phyloP scores from a whole-genome alignment of 768 basidiomycete species.

The Ramaria sp. region DNA sequence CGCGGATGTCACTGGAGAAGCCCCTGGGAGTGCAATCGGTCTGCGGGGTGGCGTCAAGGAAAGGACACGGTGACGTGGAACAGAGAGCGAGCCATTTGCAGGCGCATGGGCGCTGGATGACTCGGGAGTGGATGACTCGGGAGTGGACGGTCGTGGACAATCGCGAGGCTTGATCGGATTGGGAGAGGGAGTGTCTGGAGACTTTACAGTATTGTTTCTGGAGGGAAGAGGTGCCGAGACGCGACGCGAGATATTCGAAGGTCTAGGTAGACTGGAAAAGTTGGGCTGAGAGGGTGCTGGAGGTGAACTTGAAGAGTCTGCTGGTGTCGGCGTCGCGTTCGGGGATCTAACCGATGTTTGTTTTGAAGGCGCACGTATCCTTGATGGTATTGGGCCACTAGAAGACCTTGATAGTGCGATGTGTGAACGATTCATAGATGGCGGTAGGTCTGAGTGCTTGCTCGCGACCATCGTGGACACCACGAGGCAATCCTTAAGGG shows the following conservation, averaged over 20 bases:
- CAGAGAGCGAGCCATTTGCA: neutral
- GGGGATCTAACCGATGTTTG: constrained; percentile 23
- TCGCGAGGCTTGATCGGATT: constrained; percentile 16
- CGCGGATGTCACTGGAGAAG: constrained; percentile 13
- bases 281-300: constrained; percentile 22
- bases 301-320: neutral
- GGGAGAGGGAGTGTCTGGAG: constrained; percentile 20
- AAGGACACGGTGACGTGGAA: constrained; percentile 30
- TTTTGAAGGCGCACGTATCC: neutral
- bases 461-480: neutral
- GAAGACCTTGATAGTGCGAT: neutral
- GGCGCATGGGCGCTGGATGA: constrained; percentile 11
- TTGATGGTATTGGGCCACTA: neutral
- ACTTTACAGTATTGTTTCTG: constrained; percentile 7
- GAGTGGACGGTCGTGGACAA: constrained; percentile 12
- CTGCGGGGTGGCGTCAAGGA: constrained; percentile 31
- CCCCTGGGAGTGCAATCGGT: constrained; percentile 18
- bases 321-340: constrained; percentile 41
- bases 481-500: neutral
- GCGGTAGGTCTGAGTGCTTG: neutral
- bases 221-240: constrained; percentile 15
- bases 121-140: constrained; percentile 12
- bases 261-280: constrained; percentile 20
- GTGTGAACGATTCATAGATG: neutral
- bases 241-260: constrained; percentile 13